phyloP scores from a whole-genome alignment of 164 flowering plant species.

The Magnolia changhungtana region DNA sequence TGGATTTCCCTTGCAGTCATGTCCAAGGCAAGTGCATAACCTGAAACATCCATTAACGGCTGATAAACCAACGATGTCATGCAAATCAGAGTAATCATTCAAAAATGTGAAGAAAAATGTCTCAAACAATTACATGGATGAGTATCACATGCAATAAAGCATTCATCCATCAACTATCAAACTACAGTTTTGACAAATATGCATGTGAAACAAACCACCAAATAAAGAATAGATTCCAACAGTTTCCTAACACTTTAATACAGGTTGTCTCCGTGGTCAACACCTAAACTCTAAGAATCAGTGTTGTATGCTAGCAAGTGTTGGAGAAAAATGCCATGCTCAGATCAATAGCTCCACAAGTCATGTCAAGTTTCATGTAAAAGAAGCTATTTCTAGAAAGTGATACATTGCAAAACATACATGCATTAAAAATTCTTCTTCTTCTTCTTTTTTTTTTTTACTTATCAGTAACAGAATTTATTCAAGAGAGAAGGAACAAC shows the following conservation, averaged over 20 bases:
- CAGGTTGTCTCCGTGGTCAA: not conserved
- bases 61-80: not conserved
- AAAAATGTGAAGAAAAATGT: not conserved
- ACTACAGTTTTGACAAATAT: not conserved
- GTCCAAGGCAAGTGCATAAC: conserved; percentile 94
- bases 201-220: not conserved
- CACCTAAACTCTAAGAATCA: not conserved
- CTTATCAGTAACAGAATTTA: not conserved
- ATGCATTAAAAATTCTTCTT: not conserved
- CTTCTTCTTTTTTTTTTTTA: too few species aligned
- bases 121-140: not conserved
- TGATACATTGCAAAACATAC: not conserved
- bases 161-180: not conserved
- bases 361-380: too few species aligned
- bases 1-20: conserved; percentile 99
- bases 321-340: too few species aligned
- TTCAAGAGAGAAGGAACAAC: not conserved
- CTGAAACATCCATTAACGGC: conserved; percentile 25
- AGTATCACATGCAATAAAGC: not conserved
- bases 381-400: too few species aligned
- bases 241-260: not conserved
- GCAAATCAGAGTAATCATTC: not conserved
- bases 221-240: not conserved
- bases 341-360: too few species aligned
- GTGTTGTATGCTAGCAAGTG: not conserved